Evolutionary conservation across 176 grass and related monocot genomes (phyloP), one percentile per base, ranked within the genome.

Genomic region (Triticum dicoccoides): DNA sequence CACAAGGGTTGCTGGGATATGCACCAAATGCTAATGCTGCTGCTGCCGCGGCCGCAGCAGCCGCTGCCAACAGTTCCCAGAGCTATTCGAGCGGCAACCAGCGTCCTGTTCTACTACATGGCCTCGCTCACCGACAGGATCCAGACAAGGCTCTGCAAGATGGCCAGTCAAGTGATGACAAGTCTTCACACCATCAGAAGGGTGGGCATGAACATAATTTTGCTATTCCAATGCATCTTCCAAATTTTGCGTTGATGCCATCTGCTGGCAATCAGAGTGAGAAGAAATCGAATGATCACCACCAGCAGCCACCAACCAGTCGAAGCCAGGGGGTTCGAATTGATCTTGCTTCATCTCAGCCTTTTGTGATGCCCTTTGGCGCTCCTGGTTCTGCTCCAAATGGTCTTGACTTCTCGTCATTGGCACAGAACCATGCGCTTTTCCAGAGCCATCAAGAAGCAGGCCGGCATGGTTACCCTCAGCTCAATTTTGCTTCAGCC

Each of bases 381-480:
- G 88, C 90, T 81, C 80, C 88, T 85, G 92, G 86, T 54, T 86
- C 84, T 54, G 47, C 87, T 58, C 83, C 90, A 8, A 54, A 82
- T 52, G 97, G 94, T 75, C 94, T 99, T 8, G 92, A 99, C 79
- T 99, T 99, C 42, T 96, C 93, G 52, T 86, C 92, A 27, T 69
- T 96, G 87, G 89, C 86, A 20, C 94, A 88, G 25, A 98, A 89
- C 89, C 92, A 94, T 88, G 80, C 87, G 0, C 66, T 99, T 21
- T 94, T 96, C 81, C 94, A 99, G 76, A 90, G 86, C 85, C 90
- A 95, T 88, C 88, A 95, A 32, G 97, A 99, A 65, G 89, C 86
- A 65, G 87, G 85, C 25, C 84, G 94, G 17, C 97, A 94, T 88
- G 90, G 87, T 80, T 92, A 93, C 83, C 86, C 87, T 77, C 92